phyloP scores from a whole-genome alignment of 2,329 filamentous ascomycete genomes.

The Fusarium protoensiforme region DNA sequence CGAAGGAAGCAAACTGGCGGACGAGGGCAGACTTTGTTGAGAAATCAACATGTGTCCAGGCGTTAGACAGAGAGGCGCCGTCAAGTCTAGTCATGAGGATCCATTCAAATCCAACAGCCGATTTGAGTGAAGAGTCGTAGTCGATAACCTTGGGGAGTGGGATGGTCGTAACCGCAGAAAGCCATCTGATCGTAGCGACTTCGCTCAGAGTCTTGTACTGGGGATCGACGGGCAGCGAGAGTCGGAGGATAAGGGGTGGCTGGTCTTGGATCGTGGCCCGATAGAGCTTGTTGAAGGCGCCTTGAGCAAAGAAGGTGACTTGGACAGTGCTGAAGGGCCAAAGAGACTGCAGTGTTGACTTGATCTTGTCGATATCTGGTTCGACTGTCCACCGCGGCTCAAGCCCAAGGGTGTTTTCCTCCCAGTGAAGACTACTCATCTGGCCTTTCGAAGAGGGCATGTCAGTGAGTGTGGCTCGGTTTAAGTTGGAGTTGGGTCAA shows the following conservation, averaged over 20 bases:
- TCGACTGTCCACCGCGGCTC: constrained; percentile 29
- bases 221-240: constrained; percentile 52
- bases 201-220: constrained; percentile 51
- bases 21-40: not conserved
- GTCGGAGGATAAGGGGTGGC: constrained; percentile 43
- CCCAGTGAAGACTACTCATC: constrained; percentile 15
- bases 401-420: constrained; percentile 2
- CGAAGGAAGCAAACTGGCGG: constrained; percentile 10
- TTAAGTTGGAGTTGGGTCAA: accelerated
- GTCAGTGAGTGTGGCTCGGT: constrained; percentile 32
- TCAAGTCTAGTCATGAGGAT: constrained; percentile 50
- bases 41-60: constrained; percentile 32
- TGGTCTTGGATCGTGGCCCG: not conserved
- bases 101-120: constrained; percentile 54
- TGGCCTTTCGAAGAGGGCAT: constrained; percentile 15
- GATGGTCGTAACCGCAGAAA: constrained; percentile 44
- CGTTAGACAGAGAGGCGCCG: constrained; percentile 44
- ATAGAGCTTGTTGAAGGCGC: constrained; percentile 43
- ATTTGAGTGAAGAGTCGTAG: constrained; percentile 45
- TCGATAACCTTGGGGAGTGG: constrained; percentile 49
- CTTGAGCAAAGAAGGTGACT: constrained; percentile 24
- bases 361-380: constrained; percentile 10
- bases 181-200: constrained; percentile 52
- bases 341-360: not conserved
- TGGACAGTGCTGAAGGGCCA: not conserved